Evolutionary conservation across 306 rosid genomes (phyloP), one percentile per base, ranked within the genome.

Genomic region (Castanopsis chinensis): DNA sequence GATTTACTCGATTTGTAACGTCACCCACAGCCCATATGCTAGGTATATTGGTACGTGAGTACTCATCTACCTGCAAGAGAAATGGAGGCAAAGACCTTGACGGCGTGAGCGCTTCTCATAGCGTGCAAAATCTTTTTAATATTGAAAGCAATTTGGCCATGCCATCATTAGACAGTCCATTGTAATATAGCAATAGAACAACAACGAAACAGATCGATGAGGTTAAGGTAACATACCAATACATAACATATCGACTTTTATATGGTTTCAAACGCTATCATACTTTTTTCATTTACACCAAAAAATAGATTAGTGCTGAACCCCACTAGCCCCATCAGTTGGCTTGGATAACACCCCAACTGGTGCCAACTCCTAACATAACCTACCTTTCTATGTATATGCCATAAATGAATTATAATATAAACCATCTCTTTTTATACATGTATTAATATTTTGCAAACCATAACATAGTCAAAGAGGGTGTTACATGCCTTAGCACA

Each of bases 21-120:
- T 95, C 98, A 74, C 99, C 99, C 59, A 95, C 92, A 81, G 97
- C 99, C 96, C 98, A 95, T 80, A 95, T 88, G 85, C 90, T 95
- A 71, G 97, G 91, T 54, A 91, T 41, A 74, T 81, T 91, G 51
- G 96, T 90, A 61, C 93, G 82, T 28, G 99, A 95, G 83, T 83
- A 84, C 73, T 95, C 97, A 58, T 95, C 91, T 25, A 92, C 99
- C 98, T 95, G 80, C 35, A 83, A 80, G 19, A 83, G 64, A 74
- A 71, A 49, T 21, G 54, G 79, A 63, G 37, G 41, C 30, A 74
- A 28, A 75, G 72, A 74, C 69, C 32, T 61, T 12, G 32, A 52
- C 6, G 1, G 32, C 49, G 32, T 74, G 72, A 64, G 72, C 20
- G 18, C 56, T 45, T 20, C 21, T 51, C 17, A 52, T 13, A 33